Percentiles rank a stretch among this genome's conserved stretches.
phyloP scores from a whole-genome alignment of 257 asterid genomes.

The Lycium barbarum region DNA sequence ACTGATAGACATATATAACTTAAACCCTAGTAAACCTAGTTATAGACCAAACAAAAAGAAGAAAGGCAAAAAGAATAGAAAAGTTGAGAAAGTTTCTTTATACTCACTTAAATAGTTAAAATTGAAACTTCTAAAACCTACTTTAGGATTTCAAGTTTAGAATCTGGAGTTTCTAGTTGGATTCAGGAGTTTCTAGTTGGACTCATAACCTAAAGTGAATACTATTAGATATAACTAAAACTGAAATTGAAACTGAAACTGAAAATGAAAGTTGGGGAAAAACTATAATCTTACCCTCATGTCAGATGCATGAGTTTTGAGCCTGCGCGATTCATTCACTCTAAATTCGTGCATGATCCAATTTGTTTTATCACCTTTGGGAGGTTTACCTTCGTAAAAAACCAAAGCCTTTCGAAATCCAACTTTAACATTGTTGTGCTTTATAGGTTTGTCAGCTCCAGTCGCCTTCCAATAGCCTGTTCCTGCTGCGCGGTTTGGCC shows the following conservation, averaged over 20 bases:
- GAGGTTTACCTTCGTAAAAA: slow-evolving; percentile 34
- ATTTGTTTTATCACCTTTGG: slow-evolving; percentile 28
- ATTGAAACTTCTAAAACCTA: background rate
- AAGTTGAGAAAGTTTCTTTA: background rate
- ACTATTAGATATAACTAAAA: background rate
- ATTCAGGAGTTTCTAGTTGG: background rate
- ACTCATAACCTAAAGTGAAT: background rate
- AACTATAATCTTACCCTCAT: slow-evolving; percentile 35
- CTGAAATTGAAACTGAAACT: too few relatives aligned
- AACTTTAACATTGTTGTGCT: background rate
- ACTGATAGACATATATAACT: background rate
- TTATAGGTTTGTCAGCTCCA: slow-evolving; percentile 32
- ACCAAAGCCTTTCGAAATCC: slow-evolving; percentile 39
- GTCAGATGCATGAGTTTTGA: background rate
- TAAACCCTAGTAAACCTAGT: background rate
- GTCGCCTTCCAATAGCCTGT: slow-evolving; percentile 41
- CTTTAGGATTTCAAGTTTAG: background rate
- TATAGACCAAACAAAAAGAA: background rate
- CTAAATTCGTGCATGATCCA: slow-evolving; percentile 48
- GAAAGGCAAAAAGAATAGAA: background rate
- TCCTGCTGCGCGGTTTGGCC: slow-evolving; percentile 36
- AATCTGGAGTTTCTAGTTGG: background rate
- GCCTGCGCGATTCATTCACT: slow-evolving; percentile 10
- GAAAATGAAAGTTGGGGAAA: background rate
- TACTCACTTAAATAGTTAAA: background rate